Base-by-base conservation (phyloP, 805 yeast species). In the Hyphopichia homilentoma region DNA sequence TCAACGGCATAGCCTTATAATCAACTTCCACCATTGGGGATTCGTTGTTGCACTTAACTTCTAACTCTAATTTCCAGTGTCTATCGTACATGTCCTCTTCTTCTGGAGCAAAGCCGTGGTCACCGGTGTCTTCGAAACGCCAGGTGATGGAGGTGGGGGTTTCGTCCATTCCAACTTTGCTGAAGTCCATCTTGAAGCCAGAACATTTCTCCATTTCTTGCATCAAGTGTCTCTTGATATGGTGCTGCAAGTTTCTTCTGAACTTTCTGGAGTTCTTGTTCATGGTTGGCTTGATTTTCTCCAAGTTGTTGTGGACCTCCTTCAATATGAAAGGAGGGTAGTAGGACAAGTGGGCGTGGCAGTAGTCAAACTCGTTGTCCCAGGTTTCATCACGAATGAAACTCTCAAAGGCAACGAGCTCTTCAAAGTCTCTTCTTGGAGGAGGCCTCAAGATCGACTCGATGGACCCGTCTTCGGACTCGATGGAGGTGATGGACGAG, bases 171-270 rank as follows among this genome's bases (percentile, higher is more conserved):
- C 62, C 68, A 22, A 57, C 54, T 47, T 60, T 63, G 32, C 73
- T 71, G 50, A 76, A 73, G 29, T 74, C 65, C 59, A 75, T 61
- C 29, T 64, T 63, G 46, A 73, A 72, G 28, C 85, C 84, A n/a
- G 79, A 63, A 53, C 77, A 73, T 36, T 65, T 68, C 40, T 70
- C 72, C 59, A 83, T 77, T 45, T 81, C 89, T 39, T 73, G 70
- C 50, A 83, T 65, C 50, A 83, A 60, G 54, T 82, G 89, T 49
- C 80, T 80, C 47, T 78, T 75, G 34, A 83, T 67, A 49, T 83
- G 90, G 55, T 83, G 90, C 48, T 79, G 81, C 54, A 83, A 68
- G 55, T 81, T 81, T 53, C 90, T 70, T 39, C 76, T 77, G 52
- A 81, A 83, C 57, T 81, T 81, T 47, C 77, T 74, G 36, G 81